Conservation (phyloP, 805 yeast genomes). For the Hagleromyces aurorensis region DNA sequence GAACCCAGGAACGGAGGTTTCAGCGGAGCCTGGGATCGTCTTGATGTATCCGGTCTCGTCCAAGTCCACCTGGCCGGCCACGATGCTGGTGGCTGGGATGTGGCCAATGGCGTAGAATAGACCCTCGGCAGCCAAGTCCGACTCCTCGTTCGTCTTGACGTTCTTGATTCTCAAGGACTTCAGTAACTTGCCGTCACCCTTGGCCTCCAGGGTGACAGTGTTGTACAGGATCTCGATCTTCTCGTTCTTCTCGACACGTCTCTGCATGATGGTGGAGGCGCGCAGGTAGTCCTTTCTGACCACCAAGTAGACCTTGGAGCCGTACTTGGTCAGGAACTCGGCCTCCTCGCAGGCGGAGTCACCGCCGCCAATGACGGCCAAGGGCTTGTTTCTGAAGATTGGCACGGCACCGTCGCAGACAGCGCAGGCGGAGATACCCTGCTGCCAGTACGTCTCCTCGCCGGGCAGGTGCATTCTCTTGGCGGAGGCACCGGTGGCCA, state of each 20-base stretch:
- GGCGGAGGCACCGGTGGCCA: conserved; percentile 98
- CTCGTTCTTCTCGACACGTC: conserved; percentile 74
- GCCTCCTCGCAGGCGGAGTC: conserved; percentile 99
- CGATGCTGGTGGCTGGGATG: conserved; percentile 84
- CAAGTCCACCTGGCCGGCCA: conserved; percentile 67
- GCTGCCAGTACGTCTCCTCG: conserved; percentile 97
- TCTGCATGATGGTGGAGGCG: conserved; percentile 96
- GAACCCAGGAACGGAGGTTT: conserved; percentile 81
- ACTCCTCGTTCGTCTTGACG: conserved; percentile 59
- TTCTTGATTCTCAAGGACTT: conserved; percentile 57
- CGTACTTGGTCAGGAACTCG: conserved; percentile 91
- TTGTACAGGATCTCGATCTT: conserved; percentile 88
- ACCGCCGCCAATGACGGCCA: conserved; percentile 98
- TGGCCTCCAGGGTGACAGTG: conserved; percentile 77
- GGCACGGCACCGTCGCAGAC: conserved; percentile 99
- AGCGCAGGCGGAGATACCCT: conserved; percentile 98
- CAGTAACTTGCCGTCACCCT: conserved; percentile 88
- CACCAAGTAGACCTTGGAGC: conserved; percentile 86
- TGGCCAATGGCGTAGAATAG: conserved; percentile 98
- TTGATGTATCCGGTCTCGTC: conserved; percentile 84
- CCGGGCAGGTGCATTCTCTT: conserved; percentile 91
- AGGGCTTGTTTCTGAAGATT: conserved; percentile 93
- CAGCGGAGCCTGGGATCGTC: conserved; percentile 84
- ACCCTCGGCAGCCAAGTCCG: conserved; percentile 75
- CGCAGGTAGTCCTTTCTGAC: conserved; percentile 92